phyloP scores from a whole-genome alignment of 306 rosid species.

The Cyamopsis tetragonoloba region DNA sequence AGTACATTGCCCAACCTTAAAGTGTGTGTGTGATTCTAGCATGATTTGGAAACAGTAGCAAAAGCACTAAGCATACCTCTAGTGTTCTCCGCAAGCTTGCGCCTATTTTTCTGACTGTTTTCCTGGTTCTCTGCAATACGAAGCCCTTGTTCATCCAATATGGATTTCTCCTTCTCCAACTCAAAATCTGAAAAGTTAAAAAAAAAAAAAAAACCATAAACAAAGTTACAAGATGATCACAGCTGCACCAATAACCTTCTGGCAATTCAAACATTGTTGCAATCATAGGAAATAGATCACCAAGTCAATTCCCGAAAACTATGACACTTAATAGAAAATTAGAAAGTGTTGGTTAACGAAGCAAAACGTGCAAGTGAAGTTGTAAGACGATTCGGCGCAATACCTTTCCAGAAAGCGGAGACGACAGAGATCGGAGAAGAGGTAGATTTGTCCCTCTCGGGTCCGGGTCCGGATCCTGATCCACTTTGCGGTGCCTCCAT shows the following conservation, averaged over 20 bases:
- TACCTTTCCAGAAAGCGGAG: slow-evolving; percentile 88
- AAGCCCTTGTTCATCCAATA: slow-evolving; percentile 93
- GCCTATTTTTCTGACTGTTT: slow-evolving; percentile 92
- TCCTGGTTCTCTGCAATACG: slow-evolving; percentile 95
- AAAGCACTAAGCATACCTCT: slow-evolving; percentile 49
- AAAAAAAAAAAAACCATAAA: not conserved
- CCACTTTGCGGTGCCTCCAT: slow-evolving; percentile 75
- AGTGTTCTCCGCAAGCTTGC: slow-evolving; percentile 96
- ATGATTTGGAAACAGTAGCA: slow-evolving; percentile 13
- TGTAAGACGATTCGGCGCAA: not conserved
- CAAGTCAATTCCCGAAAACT: not conserved
- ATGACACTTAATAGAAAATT: not conserved
- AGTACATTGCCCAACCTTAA: not conserved
- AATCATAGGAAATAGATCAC: not conserved
- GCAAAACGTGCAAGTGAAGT: slow-evolving; percentile 9
- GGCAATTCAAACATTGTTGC: not conserved
- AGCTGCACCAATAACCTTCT: not conserved
- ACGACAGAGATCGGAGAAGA: slow-evolving; percentile 78
- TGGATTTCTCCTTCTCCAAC: slow-evolving; percentile 83
- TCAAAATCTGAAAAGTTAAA: slow-evolving; percentile 65
- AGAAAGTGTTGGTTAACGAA: not conserved
- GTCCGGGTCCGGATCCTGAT: slow-evolving; percentile 42
- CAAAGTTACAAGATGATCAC: not conserved
- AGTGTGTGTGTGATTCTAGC: not conserved
- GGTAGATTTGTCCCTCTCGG: slow-evolving; percentile 66